These are phyloP conservation scores for Lagenidium giganteum DNA, from an alignment of 352 stramenopile genomes.

Conservation along the genomic window DNA sequence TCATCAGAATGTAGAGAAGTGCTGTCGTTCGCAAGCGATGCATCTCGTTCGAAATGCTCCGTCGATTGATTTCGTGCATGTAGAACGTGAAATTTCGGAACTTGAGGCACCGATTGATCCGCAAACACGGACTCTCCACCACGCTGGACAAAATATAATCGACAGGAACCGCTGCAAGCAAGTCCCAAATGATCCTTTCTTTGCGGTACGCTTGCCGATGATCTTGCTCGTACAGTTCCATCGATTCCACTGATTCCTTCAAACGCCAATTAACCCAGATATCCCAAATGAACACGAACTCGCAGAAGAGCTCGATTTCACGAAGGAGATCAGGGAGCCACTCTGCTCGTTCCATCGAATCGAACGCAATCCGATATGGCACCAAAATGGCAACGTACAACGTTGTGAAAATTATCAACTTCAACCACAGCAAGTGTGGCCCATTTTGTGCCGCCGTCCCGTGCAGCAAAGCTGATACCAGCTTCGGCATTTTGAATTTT, in stretches of 20 bases:
- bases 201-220: conserved; percentile 35
- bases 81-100: conserved; percentile 44
- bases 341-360: conserved; percentile 20
- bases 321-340: conserved; percentile 20
- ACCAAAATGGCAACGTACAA: conserved; percentile 42
- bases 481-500: conserved; percentile 7
- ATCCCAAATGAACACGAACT: conserved; percentile 46
- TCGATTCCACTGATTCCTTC: conserved; percentile 25
- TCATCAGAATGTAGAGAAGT: conserved; percentile 44
- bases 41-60: conserved; percentile 57
- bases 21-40: conserved; percentile 39
- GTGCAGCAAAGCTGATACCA: conserved; percentile 16
- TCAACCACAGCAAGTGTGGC: conserved; percentile 47
- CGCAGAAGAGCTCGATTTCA: conserved; percentile 37
- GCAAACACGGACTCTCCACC: conserved; percentile 22
- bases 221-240: conserved; percentile 54
- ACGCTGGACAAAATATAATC: conserved; percentile 38
- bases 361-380: conserved; percentile 51
- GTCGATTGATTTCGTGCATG: conserved; percentile 54
- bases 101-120: conserved; percentile 46
- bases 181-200: conserved; percentile 33
- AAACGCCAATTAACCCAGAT: conserved; percentile 57
- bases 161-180: conserved; percentile 35
- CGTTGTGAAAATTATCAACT: conserved; percentile 24
- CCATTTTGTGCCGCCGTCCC: conserved; percentile 36